phyloP scores from a whole-genome alignment of 352 stramenopile species.

The Phytophthora chlamydospora region DNA sequence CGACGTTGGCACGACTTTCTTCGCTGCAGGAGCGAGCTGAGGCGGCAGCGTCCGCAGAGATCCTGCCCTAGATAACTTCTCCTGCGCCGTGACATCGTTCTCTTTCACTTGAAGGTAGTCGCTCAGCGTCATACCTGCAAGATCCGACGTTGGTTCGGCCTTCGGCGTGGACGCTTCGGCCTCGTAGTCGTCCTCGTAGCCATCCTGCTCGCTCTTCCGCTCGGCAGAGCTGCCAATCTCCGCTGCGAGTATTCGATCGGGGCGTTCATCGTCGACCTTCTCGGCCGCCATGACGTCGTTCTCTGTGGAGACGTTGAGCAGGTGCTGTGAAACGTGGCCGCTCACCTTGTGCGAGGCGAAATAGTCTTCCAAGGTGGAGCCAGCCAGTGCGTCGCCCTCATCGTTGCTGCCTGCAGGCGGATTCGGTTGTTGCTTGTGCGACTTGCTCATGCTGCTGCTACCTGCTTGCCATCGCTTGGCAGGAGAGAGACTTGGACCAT shows the following conservation, averaged over 20 bases:
- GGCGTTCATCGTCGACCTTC: slow-evolving; percentile 19
- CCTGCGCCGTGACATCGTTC: slow-evolving; percentile 19
- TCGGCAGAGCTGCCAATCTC: slow-evolving; percentile 1
- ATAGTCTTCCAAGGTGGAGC: slow-evolving; percentile 43
- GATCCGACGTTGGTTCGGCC: slow-evolving; percentile 11
- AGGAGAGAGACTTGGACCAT: slow-evolving; percentile 5
- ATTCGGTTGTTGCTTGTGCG: slow-evolving; percentile 28
- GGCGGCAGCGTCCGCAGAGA: slow-evolving; percentile 17
- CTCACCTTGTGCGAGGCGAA: slow-evolving; percentile 38
- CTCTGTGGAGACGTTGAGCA: slow-evolving; percentile 52
- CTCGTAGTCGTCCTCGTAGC: slow-evolving; percentile 57
- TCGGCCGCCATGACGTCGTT: slow-evolving; percentile 67
- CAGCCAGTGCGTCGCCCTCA: slow-evolving; percentile 17
- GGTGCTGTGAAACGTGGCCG: slow-evolving; percentile 55
- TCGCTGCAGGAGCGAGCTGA: slow-evolving; percentile 19
- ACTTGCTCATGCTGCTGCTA: slow-evolving; percentile 27
- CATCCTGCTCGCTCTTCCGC: slow-evolving; percentile 17
- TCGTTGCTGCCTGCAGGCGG: slow-evolving; percentile 12
- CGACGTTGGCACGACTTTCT: slow-evolving; percentile 19
- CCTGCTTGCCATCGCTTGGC: slow-evolving; percentile 5
- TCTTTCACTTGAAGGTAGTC: slow-evolving; percentile 66
- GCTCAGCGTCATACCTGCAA: slow-evolving; percentile 58
- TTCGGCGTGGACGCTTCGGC: slow-evolving; percentile 33
- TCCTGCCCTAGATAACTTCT: slow-evolving; percentile 21
- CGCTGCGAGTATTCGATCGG: slow-evolving; percentile 1